Evolutionary conservation across 1,284 basidiomycete species (phyloP).

Genomic region (Marasmius oreades): DNA sequence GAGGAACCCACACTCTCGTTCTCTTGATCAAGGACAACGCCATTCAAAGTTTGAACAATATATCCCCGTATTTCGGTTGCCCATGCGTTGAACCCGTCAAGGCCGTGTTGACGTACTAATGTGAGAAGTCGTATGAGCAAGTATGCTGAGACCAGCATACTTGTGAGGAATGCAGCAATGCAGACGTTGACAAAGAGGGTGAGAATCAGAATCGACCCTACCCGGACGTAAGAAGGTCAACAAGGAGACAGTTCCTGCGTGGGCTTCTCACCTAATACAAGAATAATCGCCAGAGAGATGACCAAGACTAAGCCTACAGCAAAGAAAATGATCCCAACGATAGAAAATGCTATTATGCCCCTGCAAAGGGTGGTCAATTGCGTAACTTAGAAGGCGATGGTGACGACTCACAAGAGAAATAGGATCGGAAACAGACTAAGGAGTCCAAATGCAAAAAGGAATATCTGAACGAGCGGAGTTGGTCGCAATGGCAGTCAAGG

Average conservation of each 20-base stretch:
- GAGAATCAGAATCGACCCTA: slow-evolving; percentile 2
- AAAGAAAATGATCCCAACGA: slow-evolving; percentile 19
- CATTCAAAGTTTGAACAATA: slow-evolving; percentile 4
- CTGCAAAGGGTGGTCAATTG: slow-evolving; percentile 10
- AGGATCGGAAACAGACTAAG: slow-evolving; percentile 29
- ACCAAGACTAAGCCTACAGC: slow-evolving; percentile 7
- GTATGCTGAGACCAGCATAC: slow-evolving; percentile 26
- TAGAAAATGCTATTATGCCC: slow-evolving; percentile 22
- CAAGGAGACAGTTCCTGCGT: slow-evolving; percentile 27
- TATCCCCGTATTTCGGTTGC: slow-evolving; percentile 28
- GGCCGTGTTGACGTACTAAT: slow-evolving; percentile 29
- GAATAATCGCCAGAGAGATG: slow-evolving; percentile 13
- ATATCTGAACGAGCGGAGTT: slow-evolving; percentile 21
- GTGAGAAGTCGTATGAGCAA: slow-evolving; percentile 31
- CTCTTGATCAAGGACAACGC: not conserved
- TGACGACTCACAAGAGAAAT: slow-evolving; percentile 26
- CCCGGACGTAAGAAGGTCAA: slow-evolving; percentile 23
- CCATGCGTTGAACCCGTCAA: slow-evolving; percentile 34
- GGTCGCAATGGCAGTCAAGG: not conserved
- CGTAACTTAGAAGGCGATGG: not conserved
- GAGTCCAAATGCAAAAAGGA: slow-evolving; percentile 26
- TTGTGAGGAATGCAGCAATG: slow-evolving; percentile 25
- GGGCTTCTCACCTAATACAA: slow-evolving; percentile 23
- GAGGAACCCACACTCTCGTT: slow-evolving; percentile 8
- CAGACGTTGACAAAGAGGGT: slow-evolving; percentile 12